phyloP scores from a whole-genome alignment of 1,284 basidiomycete genomes.

The Meira miltonrushii region DNA sequence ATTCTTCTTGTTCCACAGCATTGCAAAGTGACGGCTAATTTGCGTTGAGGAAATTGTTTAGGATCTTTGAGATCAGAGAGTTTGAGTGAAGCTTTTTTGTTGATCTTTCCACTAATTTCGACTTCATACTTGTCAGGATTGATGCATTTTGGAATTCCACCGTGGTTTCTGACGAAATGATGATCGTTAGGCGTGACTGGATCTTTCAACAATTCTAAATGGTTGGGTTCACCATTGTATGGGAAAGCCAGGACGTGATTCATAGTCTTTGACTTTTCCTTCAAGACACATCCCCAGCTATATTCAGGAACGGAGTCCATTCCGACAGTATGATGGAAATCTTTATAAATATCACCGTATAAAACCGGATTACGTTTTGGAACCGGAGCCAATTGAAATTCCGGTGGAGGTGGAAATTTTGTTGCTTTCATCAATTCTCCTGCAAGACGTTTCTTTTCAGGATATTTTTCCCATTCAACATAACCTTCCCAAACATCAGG shows the following conservation, averaged over 20 bases:
- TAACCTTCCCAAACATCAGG: conserved; percentile 2
- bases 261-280: conserved; percentile 4
- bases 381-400: conserved; percentile 3
- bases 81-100: neutral
- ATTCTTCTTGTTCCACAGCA: neutral
- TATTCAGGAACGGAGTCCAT: neutral
- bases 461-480: conserved; percentile 4
- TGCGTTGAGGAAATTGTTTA: neutral
- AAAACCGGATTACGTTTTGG: conserved; percentile 3
- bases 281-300: neutral
- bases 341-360: neutral
- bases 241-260: conserved; percentile 5
- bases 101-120: neutral
- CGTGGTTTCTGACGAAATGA: conserved; percentile 6
- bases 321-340: conserved; percentile 2
- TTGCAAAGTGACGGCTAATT: conserved; percentile 2
- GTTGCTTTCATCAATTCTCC: neutral
- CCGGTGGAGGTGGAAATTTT: conserved; percentile 4
- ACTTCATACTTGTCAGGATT: neutral
- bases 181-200: neutral
- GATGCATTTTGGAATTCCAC: conserved; percentile 3
- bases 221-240: conserved; percentile 5
- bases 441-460: neutral
- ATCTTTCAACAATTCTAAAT: neutral
- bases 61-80: neutral